Percentiles rank a stretch among this genome's conserved stretches.
Evolutionary conservation across 768 basidiomycete species (phyloP).

Genomic region (Lactarius trivialis): DNA sequence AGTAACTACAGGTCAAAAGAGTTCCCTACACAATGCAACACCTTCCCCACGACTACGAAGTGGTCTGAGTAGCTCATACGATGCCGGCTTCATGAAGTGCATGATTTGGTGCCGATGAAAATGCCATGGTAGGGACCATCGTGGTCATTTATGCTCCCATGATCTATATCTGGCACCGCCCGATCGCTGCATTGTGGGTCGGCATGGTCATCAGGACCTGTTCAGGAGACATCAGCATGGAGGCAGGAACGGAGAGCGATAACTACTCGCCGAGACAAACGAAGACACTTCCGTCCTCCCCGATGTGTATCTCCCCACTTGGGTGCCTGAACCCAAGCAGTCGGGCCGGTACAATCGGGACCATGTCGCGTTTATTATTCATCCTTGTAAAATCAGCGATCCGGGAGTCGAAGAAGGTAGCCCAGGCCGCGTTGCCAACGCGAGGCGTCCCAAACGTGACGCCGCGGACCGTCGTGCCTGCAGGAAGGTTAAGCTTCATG

Average conservation of each 20-base stretch:
- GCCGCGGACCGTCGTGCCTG: constrained; percentile 13
- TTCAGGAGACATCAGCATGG: not conserved
- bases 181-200: constrained; percentile 48
- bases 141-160: constrained; percentile 40
- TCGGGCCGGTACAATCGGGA: constrained; percentile 19
- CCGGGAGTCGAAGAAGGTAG: constrained; percentile 17
- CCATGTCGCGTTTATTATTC: constrained; percentile 18
- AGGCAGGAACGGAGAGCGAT: not conserved
- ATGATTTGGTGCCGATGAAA: constrained; percentile 44
- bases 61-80: not conserved
- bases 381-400: constrained; percentile 19
- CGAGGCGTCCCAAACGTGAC: constrained; percentile 23
- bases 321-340: constrained; percentile 18
- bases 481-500: constrained; percentile 22
- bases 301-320: constrained; percentile 16
- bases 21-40: not conserved
- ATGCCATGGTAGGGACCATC: constrained; percentile 52
- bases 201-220: constrained; percentile 44
- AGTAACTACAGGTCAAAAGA: not conserved
- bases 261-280: constrained; percentile 10
- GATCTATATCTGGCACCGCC: constrained; percentile 44
- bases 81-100: constrained; percentile 20
- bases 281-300: constrained; percentile 2
- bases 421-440: constrained; percentile 15
- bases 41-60: not conserved